phyloP scores from a whole-genome alignment of 768 basidiomycete species.

The Kwoniella sp. region DNA sequence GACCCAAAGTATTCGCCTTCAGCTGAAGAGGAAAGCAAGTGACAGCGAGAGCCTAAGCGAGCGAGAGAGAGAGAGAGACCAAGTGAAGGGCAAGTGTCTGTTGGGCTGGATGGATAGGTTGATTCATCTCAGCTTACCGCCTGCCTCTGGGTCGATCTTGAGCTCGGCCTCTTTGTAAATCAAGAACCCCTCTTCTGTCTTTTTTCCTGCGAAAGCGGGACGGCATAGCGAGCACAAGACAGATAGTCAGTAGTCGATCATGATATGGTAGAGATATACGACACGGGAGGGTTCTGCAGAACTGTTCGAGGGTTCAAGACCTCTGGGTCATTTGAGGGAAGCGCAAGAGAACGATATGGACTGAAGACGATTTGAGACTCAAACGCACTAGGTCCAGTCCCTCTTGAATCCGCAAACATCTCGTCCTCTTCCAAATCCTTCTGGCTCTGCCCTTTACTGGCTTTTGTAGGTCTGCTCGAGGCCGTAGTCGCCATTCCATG shows the following conservation, averaged over 20 bases:
- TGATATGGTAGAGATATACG: too few relatives aligned
- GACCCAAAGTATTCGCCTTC: too few relatives aligned
- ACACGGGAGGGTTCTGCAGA: too few relatives aligned
- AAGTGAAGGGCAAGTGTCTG: background rate
- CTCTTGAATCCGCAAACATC: conserved; percentile 53
- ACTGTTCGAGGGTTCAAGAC: too few relatives aligned
- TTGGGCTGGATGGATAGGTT: background rate
- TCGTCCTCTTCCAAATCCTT: conserved; percentile 48
- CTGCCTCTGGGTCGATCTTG: conserved; percentile 53
- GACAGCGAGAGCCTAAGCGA: too few relatives aligned
- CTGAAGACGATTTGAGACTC: background rate
- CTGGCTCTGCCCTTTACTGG: conserved; percentile 9
- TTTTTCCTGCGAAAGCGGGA: conserved; percentile 53
- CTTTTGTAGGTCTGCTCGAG: conserved; percentile 14
- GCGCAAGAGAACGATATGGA: too few relatives aligned
- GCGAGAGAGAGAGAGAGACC: background rate
- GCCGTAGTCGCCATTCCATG: background rate
- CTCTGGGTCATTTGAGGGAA: too few relatives aligned
- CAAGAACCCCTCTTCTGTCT: conserved; percentile 56
- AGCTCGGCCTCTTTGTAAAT: conserved; percentile 57
- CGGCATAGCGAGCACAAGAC: background rate
- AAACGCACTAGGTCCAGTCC: conserved; percentile 46
- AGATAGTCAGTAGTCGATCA: background rate
- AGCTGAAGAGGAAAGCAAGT: background rate
- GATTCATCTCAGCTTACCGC: conserved; percentile 48